Conservation (phyloP, 2,329 filamentous ascomycete genomes). For the Exophiala mesophila region DNA sequence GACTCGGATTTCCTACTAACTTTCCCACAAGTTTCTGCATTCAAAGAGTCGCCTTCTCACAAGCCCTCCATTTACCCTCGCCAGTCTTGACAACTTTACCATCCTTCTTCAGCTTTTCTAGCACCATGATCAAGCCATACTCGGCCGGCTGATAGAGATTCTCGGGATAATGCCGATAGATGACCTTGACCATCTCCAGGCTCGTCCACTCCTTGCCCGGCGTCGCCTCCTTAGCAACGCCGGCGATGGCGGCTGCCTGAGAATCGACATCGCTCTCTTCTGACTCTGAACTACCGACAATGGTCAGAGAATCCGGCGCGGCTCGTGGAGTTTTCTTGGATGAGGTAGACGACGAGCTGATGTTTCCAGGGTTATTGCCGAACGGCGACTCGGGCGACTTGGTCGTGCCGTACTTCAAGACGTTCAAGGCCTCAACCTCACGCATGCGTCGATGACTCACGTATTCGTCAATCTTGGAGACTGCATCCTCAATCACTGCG, state of each 20-base stretch:
- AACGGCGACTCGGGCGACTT: slow-evolving; percentile 10
- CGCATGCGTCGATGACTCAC: slow-evolving; percentile 73
- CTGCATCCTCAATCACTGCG: slow-evolving; percentile 67
- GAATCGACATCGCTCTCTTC: slow-evolving; percentile 23
- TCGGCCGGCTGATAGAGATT: slow-evolving; percentile 71
- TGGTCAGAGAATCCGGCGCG: slow-evolving; percentile 27
- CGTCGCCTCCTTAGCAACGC: slow-evolving; percentile 24
- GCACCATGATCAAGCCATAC: slow-evolving; percentile 68
- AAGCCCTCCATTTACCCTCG: slow-evolving; percentile 23
- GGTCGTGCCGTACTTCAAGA: slow-evolving; percentile 47
- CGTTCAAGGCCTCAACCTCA: slow-evolving; percentile 70
- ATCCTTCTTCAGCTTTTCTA: slow-evolving; percentile 72
- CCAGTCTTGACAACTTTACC: slow-evolving; percentile 52
- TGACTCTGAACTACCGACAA: not conserved
- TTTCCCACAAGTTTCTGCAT: not conserved
- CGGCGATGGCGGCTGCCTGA: slow-evolving; percentile 32
- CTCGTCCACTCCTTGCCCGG: slow-evolving; percentile 54
- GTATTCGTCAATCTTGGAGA: slow-evolving; percentile 71
- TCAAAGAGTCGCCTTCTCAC: slow-evolving; percentile 22
- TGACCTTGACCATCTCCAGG: slow-evolving; percentile 79
- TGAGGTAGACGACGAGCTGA: not conserved
- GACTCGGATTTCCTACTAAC: not conserved
- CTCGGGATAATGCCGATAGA: slow-evolving; percentile 76
- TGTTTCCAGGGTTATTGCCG: slow-evolving; percentile 6
- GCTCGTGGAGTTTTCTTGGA: not conserved